phyloP scores from a whole-genome alignment of 169 alveolate species.

The Plasmodium gaboni region DNA sequence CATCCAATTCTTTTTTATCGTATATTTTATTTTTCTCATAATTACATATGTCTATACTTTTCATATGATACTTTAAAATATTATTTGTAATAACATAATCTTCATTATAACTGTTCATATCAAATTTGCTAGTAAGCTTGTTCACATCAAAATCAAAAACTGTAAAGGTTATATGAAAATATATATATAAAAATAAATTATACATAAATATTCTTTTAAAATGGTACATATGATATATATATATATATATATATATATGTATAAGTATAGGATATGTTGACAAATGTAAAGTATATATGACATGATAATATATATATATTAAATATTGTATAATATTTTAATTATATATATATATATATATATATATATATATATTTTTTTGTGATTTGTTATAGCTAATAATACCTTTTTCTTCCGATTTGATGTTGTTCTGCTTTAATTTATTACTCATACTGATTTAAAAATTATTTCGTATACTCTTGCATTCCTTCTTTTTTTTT shows the following conservation, averaged over 20 bases:
- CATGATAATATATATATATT: background rate
- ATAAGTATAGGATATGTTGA: background rate
- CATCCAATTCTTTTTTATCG: slow-evolving; percentile 55
- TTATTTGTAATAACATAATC: slow-evolving; percentile 73
- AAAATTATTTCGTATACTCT: no score
- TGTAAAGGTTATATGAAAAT: background rate
- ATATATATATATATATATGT: slow-evolving; percentile 2
- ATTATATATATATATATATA: background rate
- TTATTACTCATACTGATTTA: no score
- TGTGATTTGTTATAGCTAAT: no score
- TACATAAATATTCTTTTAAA: no score
- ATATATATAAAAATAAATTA: background rate
- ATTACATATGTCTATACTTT: slow-evolving; percentile 61
- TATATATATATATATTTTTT: no score
- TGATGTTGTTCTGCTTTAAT: no score
- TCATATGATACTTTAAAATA: slow-evolving; percentile 63
- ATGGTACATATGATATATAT: background rate
- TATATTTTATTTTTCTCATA: slow-evolving; percentile 60
- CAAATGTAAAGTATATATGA: background rate
- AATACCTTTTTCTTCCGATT: no score
- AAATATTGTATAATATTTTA: no score
- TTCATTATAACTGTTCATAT: slow-evolving; percentile 61
- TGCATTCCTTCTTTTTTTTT: no score
- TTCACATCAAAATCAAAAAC: slow-evolving; percentile 34
- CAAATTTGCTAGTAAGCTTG: slow-evolving; percentile 32